Base-by-base conservation (phyloP, 352 stramenopile species). In the Phytophthora pseudosyringae region DNA sequence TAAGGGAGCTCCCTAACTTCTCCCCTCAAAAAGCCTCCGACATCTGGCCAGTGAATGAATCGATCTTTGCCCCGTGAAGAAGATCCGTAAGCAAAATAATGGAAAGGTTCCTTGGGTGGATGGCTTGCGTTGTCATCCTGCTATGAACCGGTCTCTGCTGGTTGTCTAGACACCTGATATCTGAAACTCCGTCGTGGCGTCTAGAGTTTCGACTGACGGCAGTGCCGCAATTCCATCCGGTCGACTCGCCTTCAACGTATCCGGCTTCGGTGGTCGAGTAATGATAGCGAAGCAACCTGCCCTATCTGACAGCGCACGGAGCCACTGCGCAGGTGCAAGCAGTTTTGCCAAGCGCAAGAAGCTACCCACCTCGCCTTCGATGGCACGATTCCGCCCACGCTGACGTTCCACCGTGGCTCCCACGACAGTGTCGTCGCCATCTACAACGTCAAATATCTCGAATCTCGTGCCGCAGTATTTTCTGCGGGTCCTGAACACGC, bases 371-470 rank as follows among this genome's bases (percentile, higher is more conserved):
- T 15, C 10, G 16, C 40, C 16, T 13, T 29, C 52, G 39, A 59
- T n/a, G 31, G 2, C 52, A 59, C 39, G 40, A 60, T 29, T 31
- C 13, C 28, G 28, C 39, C 26, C 4, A 31, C 6, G 40, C 31
- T 21, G 39, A 26, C 16, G 40, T 47, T 47, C 40, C 40, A 47
- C 21, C 18, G 40, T 47, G 16, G 16, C 38, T 33, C 11, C 40
- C 39, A 43, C 29, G 52, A 18, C 52, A 44, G 4, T 18, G 4
- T n/a, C 21, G n/a, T 33, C 13, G 41, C 16, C 46, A 53, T 32
- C 28, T 53, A 45, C 39, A 13, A 61, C 16, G 18, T 5, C 36
- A 59, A 59, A 59, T 59, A 36, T 59, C 50, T 58, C 40, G 40
- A 46, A 51, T 52, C 29, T 45, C 29, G 13, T 49, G 43, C 43